These are phyloP conservation scores for Jatropha multifida DNA, from an alignment of 441 rosid genomes.

Conservation along the genomic window DNA sequence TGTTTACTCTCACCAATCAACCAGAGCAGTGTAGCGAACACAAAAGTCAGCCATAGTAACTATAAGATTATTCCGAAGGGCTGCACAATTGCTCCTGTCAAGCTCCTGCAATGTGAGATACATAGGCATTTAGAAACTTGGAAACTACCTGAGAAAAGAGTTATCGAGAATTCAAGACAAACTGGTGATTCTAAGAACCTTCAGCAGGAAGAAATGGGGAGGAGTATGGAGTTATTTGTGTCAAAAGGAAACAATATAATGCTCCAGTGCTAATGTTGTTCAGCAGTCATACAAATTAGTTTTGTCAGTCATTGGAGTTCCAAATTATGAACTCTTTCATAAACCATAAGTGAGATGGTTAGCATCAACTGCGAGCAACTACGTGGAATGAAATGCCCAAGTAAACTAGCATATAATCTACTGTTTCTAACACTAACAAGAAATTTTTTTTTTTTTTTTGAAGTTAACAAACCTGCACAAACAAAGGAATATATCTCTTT, in stretches of 20 bases:
- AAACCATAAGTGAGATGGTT: constrained; percentile 1
- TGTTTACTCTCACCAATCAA: constrained; percentile 71
- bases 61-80: constrained; percentile 89
- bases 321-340: background rate
- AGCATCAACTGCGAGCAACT: constrained; percentile 1
- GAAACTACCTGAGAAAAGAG: background rate
- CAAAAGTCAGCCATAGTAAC: constrained; percentile 93
- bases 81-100: constrained; percentile 83
- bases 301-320: background rate
- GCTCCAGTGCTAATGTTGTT: background rate
- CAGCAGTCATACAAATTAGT: background rate
- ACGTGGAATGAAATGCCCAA: background rate
- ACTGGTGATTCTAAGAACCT: background rate
- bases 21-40: constrained; percentile 84
- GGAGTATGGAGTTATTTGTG: background rate
- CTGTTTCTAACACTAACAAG: constrained; percentile 1
- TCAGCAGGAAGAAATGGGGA: background rate
- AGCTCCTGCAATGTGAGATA: constrained; percentile 61
- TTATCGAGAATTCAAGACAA: background rate
- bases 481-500: constrained; percentile 84
- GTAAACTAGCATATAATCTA: background rate
- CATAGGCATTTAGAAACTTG: background rate
- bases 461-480: constrained; percentile 70
- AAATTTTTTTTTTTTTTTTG: background rate
- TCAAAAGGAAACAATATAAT: background rate